phyloP scores from a whole-genome alignment of 2,329 filamentous ascomycete genomes.

The Microsporum audouinii region DNA sequence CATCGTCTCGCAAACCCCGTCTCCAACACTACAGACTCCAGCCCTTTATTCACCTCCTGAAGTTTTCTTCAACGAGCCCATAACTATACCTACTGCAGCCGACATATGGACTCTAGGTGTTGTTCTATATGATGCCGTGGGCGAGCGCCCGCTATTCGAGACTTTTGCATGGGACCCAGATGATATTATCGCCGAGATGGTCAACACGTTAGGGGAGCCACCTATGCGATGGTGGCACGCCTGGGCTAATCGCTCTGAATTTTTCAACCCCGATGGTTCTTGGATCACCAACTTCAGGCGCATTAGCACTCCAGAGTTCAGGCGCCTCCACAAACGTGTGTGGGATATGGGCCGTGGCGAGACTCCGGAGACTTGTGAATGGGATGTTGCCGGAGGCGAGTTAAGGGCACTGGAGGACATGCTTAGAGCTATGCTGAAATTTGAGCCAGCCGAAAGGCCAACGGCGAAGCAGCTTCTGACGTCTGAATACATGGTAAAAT shows the following conservation, averaged over 20 bases:
- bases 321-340: slow-evolving; percentile 13
- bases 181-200: slow-evolving; percentile 17
- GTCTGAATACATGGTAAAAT: slow-evolving; percentile 17
- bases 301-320: slow-evolving; percentile 13
- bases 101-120: slow-evolving; percentile 18
- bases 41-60: slow-evolving; percentile 17
- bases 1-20: slow-evolving; percentile 13
- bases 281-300: slow-evolving; percentile 15
- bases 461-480: slow-evolving; percentile 14
- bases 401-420: slow-evolving; percentile 16
- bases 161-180: slow-evolving; percentile 17
- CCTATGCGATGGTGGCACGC: slow-evolving; percentile 15
- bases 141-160: slow-evolving; percentile 18
- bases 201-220: slow-evolving; percentile 15
- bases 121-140: slow-evolving; percentile 16
- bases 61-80: slow-evolving; percentile 13
- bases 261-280: slow-evolving; percentile 16
- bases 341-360: slow-evolving; percentile 18
- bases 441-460: slow-evolving; percentile 16
- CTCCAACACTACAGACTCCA: slow-evolving; percentile 17
- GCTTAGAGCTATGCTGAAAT: slow-evolving; percentile 16
- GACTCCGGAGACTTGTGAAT: slow-evolving; percentile 17
- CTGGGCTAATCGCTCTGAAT: slow-evolving; percentile 15
- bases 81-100: slow-evolving; percentile 13
- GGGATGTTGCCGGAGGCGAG: slow-evolving; percentile 18